Evolutionary conservation across 352 stramenopile genomes (phyloP), one percentile per base, ranked within the genome.

Genomic region (Phytophthora niederhauseri): DNA sequence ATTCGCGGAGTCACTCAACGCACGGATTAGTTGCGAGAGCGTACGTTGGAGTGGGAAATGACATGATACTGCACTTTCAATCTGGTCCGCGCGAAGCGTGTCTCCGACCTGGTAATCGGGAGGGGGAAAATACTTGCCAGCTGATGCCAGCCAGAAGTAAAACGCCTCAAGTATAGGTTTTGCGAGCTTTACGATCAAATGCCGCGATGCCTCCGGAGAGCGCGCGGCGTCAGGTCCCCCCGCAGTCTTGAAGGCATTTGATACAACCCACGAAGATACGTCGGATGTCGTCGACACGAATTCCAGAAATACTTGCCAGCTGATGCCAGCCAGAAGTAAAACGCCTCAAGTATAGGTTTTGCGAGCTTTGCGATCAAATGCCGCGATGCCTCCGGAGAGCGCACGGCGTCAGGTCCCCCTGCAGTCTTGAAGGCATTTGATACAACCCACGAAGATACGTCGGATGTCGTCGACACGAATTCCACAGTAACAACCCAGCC

Each of bases 401-500:
- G 69, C n/a, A 38, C 65, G 50, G 43, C 55, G n/a, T 77, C 57
- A 0, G 56, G 56, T 15, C 68, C 72, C 22, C 53, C 64, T 51
- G 64, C 65, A 38, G 60, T 75, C 70, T 93, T 92, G 57, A 94
- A 91, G 20, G 87, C 84, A 46, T 94, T 94, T 43, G 85, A 80
- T 22, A 94, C 79, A 41, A 94, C 85, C 83, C 86, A 91, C 22
- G 75, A 87, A 60, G 87, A 94, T 11, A 93, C 84, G 31, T 94
- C 87, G 3, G 83, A 93, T 9, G 85, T 86, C 4, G 87, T 94
- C 6, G 87, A 94, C n/a, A 92, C 84, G 61, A 93, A 94, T 57
- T 94, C 86, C 22, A 94, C 86, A 2, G 84, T 89, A 36, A 92
- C 85, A n/a, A 94, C 80, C 86, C 86, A 94, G n/a, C 76, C 80